These are phyloP conservation scores for Schizochytrium sp. DNA, from an alignment of 108 stramenopile genomes.

Conservation along the genomic window DNA sequence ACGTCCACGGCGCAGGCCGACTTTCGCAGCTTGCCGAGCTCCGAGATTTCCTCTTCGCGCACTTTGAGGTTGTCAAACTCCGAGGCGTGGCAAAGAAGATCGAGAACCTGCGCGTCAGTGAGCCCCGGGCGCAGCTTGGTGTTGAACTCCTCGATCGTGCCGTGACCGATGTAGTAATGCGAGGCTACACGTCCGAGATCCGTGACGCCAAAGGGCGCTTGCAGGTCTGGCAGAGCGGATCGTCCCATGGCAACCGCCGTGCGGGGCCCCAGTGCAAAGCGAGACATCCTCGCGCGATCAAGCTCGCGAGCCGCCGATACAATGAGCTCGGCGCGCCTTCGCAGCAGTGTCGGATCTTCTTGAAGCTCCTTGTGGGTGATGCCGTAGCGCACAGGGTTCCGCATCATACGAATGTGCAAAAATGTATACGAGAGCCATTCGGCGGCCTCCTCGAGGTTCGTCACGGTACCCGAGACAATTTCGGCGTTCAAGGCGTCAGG, in stretches of 20 bases:
- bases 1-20: conserved; percentile 38
- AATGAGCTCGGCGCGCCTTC: conserved; percentile 60
- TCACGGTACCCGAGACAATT: conserved; percentile 89
- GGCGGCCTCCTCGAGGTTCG: conserved; percentile 77
- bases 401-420: conserved; percentile 83
- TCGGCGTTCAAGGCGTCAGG: conserved; percentile 98
- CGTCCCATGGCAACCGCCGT: conserved; percentile 61
- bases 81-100: conserved; percentile 73
- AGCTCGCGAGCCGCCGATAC: conserved; percentile 68
- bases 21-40: conserved; percentile 44
- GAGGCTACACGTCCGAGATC: conserved; percentile 88
- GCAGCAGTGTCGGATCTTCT: conserved; percentile 61
- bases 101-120: conserved; percentile 67
- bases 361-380: conserved; percentile 62
- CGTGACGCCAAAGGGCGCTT: conserved; percentile 48
- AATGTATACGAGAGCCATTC: conserved; percentile 94
- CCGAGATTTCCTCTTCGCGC: conserved; percentile 82
- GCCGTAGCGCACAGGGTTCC: conserved; percentile 88
- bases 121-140: conserved; percentile 51
- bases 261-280: conserved; percentile 51
- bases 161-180: conserved; percentile 93
- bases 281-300: conserved; percentile 73
- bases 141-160: conserved; percentile 86
- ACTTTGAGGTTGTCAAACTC: conserved; percentile 91
- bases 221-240: neutral